phyloP scores from a whole-genome alignment of 495 filamentous ascomycete species.

The Neurospora sp. region DNA sequence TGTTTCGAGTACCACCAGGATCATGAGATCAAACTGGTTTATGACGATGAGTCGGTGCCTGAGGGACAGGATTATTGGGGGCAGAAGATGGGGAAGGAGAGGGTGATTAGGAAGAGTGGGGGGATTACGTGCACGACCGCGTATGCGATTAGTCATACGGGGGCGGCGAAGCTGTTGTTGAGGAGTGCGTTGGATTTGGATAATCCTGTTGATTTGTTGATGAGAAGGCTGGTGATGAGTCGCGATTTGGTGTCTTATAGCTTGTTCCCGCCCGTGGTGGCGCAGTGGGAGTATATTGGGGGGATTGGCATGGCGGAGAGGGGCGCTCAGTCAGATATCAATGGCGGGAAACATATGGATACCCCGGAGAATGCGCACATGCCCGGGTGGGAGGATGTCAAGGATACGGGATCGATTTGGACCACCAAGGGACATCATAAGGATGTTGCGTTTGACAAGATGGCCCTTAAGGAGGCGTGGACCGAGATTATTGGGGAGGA shows the following conservation, averaged over 20 bases:
- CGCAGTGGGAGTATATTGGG: conserved; percentile 12
- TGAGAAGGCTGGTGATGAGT: conserved; percentile 1
- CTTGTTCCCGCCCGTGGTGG: conserved; percentile 9
- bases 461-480: conserved; percentile 12
- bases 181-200: conserved; percentile 9
- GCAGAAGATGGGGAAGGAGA: conserved; percentile 3
- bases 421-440: conserved; percentile 7
- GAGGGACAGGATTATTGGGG: conserved; percentile 7
- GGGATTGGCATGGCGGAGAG: conserved; percentile 11
- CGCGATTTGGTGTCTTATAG: conserved; percentile 9
- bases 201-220: conserved; percentile 11
- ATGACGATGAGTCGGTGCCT: conserved; percentile 1
- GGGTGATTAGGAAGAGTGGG: conserved; percentile 9
- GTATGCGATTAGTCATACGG: conserved; percentile 13
- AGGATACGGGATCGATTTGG: conserved; percentile 5
- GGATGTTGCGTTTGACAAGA: conserved; percentile 11
- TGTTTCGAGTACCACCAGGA: conserved; percentile 11
- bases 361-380: conserved; percentile 7
- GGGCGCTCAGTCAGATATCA: conserved; percentile 12
- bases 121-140: conserved; percentile 12
- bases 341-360: conserved; percentile 10
- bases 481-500: conserved; percentile 4
- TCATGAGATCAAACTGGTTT: conserved; percentile 4
- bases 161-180: conserved; percentile 11
- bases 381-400: conserved; percentile 11